A percentile compares a stretch with the other conserved stretches of the same genome.
phyloP scores from a whole-genome alignment of 2,329 filamentous ascomycete genomes.

The Epicoccum nigrum region DNA sequence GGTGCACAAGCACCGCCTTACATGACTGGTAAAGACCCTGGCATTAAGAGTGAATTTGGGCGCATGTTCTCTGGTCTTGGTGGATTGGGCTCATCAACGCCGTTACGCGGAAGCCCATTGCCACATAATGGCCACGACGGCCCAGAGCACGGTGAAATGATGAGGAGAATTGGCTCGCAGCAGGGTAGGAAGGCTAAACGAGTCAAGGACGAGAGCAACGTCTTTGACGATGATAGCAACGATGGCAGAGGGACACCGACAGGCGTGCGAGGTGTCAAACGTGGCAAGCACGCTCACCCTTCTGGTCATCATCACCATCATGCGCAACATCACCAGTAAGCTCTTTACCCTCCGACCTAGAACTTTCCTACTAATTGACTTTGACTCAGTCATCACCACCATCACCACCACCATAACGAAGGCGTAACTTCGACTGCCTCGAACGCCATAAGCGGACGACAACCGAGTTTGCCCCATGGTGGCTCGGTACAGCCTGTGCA shows the following conservation, averaged over 20 bases:
- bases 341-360: no score
- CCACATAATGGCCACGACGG: slow-evolving; percentile 41
- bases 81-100: slow-evolving; percentile 65
- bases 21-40: slow-evolving; percentile 80
- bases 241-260: slow-evolving; percentile 67
- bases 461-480: slow-evolving; percentile 39
- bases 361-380: no score
- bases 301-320: slow-evolving; percentile 67
- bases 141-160: slow-evolving; percentile 38
- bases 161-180: slow-evolving; percentile 47
- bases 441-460: slow-evolving; percentile 30
- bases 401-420: slow-evolving; percentile 63
- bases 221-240: slow-evolving; percentile 69
- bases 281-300: slow-evolving; percentile 53
- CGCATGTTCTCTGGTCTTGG: slow-evolving; percentile 95
- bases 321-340: slow-evolving; percentile 57
- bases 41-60: slow-evolving; percentile 93
- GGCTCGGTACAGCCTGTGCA: slow-evolving; percentile 37
- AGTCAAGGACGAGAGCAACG: slow-evolving; percentile 75
- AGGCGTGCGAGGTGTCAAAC: slow-evolving; percentile 71
- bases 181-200: slow-evolving; percentile 59
- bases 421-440: slow-evolving; percentile 31
- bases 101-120: slow-evolving; percentile 59
- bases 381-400: slow-evolving; percentile 65
- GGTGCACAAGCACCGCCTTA: slow-evolving; percentile 83